Conservation (phyloP, 768 basidiomycete species). For the Lentinula detonsa region DNA sequence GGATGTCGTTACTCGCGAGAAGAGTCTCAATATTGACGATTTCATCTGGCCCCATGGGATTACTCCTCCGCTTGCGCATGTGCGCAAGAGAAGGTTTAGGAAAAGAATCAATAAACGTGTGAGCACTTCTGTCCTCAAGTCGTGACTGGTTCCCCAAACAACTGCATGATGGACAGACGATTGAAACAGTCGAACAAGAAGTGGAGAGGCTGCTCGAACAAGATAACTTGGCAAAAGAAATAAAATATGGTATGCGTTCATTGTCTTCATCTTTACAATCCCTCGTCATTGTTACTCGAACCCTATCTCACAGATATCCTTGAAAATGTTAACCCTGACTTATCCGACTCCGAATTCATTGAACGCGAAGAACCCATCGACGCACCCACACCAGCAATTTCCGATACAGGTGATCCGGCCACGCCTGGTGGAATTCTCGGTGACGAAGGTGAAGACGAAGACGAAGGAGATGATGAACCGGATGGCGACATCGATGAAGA, state of each 20-base stretch:
- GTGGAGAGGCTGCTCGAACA: constrained; percentile 83
- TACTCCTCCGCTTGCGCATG: constrained; percentile 88
- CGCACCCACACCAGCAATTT: constrained; percentile 66
- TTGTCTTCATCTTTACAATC: not conserved
- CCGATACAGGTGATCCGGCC: constrained; percentile 58
- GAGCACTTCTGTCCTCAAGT: constrained; percentile 16
- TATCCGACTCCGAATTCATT: constrained; percentile 85
- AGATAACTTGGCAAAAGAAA: constrained; percentile 68
- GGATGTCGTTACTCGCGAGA: constrained; percentile 53
- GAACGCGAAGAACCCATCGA: constrained; percentile 63
- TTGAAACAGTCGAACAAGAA: constrained; percentile 91
- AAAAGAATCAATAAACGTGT: constrained; percentile 83
- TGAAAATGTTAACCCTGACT: constrained; percentile 86
- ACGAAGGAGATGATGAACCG: constrained; percentile 46
- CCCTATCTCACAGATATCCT: constrained; percentile 52
- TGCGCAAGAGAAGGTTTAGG: constrained; percentile 86
- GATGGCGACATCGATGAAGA: constrained; percentile 33
- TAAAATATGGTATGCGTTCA: constrained; percentile 60
- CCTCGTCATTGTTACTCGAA: not conserved
- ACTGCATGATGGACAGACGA: constrained; percentile 47
- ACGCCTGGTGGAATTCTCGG: constrained; percentile 48
- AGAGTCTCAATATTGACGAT: constrained; percentile 84
- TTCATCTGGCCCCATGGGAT: constrained; percentile 98
- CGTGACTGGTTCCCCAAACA: not conserved
- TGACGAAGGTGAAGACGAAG: constrained; percentile 53